Evolutionary conservation across 202 grass and related monocot species (phyloP).

Genomic region (Panicum hallii): DNA sequence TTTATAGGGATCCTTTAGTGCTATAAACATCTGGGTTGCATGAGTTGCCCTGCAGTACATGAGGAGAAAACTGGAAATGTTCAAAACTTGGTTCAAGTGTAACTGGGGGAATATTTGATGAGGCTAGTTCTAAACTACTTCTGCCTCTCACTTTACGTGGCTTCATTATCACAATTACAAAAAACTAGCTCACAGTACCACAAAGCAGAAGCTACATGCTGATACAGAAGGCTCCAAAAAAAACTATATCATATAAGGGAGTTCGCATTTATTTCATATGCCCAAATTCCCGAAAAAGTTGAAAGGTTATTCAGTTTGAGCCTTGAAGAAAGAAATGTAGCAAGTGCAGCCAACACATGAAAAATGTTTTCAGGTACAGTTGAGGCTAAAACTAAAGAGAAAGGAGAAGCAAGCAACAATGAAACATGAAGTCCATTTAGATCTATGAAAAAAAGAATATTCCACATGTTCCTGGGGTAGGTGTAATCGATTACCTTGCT

Average conservation of each 20-base stretch:
- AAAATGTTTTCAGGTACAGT: conserved; percentile 22
- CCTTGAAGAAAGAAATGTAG: conserved; percentile 9
- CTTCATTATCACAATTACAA: conserved; percentile 2
- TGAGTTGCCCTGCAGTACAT: not conserved
- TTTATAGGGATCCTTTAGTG: conserved; percentile 24
- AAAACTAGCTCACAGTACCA: conserved; percentile 3
- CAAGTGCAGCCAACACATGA: not conserved
- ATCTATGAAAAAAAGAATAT: conserved; percentile 28
- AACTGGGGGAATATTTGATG: not conserved
- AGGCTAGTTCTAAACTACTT: not conserved
- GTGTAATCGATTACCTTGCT: conserved; percentile 66
- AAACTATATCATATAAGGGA: not conserved
- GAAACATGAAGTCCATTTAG: conserved; percentile 4
- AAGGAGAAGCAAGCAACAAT: conserved; percentile 1
- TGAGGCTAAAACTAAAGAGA: conserved; percentile 11
- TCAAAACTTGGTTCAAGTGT: conserved; percentile 3
- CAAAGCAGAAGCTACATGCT: conserved; percentile 24
- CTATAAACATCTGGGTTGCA: not conserved
- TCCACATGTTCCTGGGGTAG: conserved; percentile 22
- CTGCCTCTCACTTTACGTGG: not conserved
- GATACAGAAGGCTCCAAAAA: not conserved
- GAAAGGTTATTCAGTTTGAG: not conserved
- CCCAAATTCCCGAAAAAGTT: not conserved
- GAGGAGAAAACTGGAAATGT: not conserved
- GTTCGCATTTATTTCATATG: conserved; percentile 1